Evolutionary conservation across 495 filamentous ascomycete genomes (phyloP).

Genomic region (Trichoderma virens): DNA sequence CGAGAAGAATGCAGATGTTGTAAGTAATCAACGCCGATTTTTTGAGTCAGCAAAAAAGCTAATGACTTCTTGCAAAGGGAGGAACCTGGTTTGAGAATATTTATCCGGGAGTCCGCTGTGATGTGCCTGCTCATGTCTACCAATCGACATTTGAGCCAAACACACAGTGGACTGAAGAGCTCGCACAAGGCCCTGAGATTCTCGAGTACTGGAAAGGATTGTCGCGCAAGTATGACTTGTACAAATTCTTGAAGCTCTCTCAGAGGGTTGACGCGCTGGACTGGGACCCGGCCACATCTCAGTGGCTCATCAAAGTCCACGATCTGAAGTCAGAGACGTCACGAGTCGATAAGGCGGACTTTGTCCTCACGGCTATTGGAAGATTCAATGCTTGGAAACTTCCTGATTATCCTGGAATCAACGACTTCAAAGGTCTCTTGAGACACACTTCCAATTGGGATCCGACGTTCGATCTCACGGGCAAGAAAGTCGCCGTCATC

Average conservation of each 20-base stretch:
- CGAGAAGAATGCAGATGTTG: slow-evolving; percentile 64
- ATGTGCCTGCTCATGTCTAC: slow-evolving; percentile 67
- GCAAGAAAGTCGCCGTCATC: slow-evolving; percentile 47
- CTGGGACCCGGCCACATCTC: slow-evolving; percentile 44
- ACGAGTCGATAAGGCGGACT: slow-evolving; percentile 30
- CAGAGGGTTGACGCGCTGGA: slow-evolving; percentile 43
- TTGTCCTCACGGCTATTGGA: slow-evolving; percentile 49
- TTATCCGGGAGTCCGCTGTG: slow-evolving; percentile 62
- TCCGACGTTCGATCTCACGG: slow-evolving; percentile 40
- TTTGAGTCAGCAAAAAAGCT: slow-evolving; percentile 11
- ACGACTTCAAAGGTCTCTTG: slow-evolving; percentile 48
- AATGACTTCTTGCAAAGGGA: slow-evolving; percentile 25
- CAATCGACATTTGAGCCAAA: slow-evolving; percentile 60
- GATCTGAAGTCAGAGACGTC: slow-evolving; percentile 27
- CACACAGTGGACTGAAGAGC: slow-evolving; percentile 57
- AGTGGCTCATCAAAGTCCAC: slow-evolving; percentile 42
- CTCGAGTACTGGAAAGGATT: slow-evolving; percentile 55
- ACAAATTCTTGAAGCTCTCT: slow-evolving; percentile 43
- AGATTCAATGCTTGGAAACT: slow-evolving; percentile 50
- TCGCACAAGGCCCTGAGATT: slow-evolving; percentile 58
- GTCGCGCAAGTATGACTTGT: slow-evolving; percentile 54
- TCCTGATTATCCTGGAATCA: slow-evolving; percentile 47
- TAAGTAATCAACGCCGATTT: slow-evolving; percentile 15
- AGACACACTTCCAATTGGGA: slow-evolving; percentile 45
- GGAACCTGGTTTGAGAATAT: slow-evolving; percentile 68